phyloP scores from a whole-genome alignment of 331 rosid species.

The Quercus phellos region DNA sequence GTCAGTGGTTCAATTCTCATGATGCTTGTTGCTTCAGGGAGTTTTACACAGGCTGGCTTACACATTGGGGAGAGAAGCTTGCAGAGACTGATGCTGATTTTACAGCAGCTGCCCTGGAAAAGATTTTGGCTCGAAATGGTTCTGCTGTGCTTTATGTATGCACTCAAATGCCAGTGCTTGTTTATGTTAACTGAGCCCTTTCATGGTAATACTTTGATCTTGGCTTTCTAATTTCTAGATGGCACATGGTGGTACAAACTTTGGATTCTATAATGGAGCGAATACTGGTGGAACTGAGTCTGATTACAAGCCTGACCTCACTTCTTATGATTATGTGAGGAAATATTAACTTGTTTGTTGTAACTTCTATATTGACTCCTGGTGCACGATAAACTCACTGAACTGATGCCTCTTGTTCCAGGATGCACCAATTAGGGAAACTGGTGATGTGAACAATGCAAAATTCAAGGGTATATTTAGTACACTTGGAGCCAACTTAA shows the following conservation, averaged over 20 bases:
- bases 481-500: conserved; percentile 6
- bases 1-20: conserved; percentile 23
- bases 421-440: conserved; percentile 95
- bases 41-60: conserved; percentile 97
- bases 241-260: conserved; percentile 97
- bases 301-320: conserved; percentile 79
- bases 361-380: conserved; percentile 16
- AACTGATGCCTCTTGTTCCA: conserved; percentile 29
- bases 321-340: conserved; percentile 90
- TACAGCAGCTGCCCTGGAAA: conserved; percentile 66
- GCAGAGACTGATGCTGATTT: conserved; percentile 63
- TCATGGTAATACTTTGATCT: conserved; percentile 18
- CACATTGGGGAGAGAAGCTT: conserved; percentile 86
- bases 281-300: conserved; percentile 49
- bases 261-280: conserved; percentile 90
- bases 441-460: conserved; percentile 77
- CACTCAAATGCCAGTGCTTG: conserved; percentile 7
- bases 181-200: conserved; percentile 10
- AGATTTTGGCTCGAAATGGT: conserved; percentile 70
- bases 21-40: conserved; percentile 56
- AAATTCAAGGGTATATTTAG: conserved; percentile 61
- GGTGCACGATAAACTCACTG: conserved; percentile 6
- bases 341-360: conserved; percentile 18
- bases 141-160: conserved; percentile 87
- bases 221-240: conserved; percentile 47